Percentiles rank a stretch among this genome's conserved stretches.
These are phyloP conservation scores for Saccharum hybrid DNA, from an alignment of 202 grass and related monocot species.

Conservation along the genomic window DNA sequence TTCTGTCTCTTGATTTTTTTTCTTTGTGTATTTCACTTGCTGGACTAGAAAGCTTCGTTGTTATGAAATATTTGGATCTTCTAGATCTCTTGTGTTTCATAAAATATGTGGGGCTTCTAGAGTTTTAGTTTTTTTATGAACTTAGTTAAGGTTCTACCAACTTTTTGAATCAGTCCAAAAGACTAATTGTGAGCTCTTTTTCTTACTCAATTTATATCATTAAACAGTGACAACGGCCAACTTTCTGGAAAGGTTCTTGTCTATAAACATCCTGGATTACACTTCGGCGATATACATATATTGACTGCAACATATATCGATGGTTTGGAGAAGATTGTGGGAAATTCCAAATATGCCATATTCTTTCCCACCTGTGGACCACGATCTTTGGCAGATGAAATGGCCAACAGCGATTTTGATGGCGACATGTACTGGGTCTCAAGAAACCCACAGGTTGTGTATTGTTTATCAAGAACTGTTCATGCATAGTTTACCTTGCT, in stretches of 20 bases:
- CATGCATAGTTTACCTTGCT: background rate
- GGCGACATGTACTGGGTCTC: conserved; percentile 26
- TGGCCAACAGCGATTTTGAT: conserved; percentile 91
- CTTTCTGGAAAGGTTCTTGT: conserved; percentile 78
- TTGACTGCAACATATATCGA: conserved; percentile 59
- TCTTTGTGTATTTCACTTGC: background rate
- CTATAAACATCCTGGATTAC: conserved; percentile 85
- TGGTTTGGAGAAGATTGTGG: conserved; percentile 58
- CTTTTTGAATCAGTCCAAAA: background rate
- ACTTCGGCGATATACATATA: conserved; percentile 78
- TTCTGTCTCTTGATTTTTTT: background rate
- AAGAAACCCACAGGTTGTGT: conserved; percentile 58
- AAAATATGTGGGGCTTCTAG: background rate
- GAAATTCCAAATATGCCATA: conserved; percentile 78
- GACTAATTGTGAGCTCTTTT: background rate
- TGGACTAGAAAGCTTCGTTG: background rate
- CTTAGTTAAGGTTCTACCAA: background rate
- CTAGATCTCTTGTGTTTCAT: background rate
- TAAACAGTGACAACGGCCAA: conserved; percentile 74
- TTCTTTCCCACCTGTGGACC: conserved; percentile 65
- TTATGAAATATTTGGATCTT: too few relatives aligned
- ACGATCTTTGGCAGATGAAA: conserved; percentile 86
- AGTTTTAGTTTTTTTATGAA: background rate
- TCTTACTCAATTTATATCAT: conserved; percentile 25
- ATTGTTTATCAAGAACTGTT: background rate